Percentiles rank a stretch among this genome's conserved stretches.
Conservation (phyloP, 1,284 basidiomycete species). For the Leccinum ponderosum region DNA sequence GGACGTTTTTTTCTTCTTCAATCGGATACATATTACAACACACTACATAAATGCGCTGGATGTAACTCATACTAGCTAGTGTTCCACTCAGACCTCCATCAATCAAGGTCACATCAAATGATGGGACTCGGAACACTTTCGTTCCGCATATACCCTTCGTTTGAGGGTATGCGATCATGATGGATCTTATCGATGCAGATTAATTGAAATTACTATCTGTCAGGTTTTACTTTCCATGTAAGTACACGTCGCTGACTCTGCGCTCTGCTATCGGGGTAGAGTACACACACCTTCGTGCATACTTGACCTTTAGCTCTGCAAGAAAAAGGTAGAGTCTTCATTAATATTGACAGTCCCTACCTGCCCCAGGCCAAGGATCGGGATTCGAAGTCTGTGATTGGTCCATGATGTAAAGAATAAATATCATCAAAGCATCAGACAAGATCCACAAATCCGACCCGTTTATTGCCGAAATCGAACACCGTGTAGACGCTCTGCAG, state of each 20-base stretch:
- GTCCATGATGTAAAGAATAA: not conserved
- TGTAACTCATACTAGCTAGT: not conserved
- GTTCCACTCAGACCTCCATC: not conserved
- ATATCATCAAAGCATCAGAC: not conserved
- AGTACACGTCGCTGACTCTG: not conserved
- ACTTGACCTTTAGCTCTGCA: too few species aligned
- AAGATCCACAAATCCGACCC: not conserved
- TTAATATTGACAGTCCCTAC: not conserved
- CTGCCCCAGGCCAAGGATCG: not conserved
- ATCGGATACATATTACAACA: not conserved
- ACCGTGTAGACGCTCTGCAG: not conserved
- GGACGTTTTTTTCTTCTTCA: not conserved
- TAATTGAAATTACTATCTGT: not conserved
- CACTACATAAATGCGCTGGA: not conserved
- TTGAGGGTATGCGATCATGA: not conserved
- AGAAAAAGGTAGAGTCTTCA: not conserved
- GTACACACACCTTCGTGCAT: too few species aligned
- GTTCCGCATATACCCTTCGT: not conserved
- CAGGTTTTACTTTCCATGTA: not conserved
- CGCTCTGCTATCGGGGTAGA: not conserved
- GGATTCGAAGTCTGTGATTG: not conserved
- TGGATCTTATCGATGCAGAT: not conserved
- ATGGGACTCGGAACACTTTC: not conserved
- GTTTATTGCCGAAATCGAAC: not conserved
- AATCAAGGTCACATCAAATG: not conserved